Conservation (phyloP, 306 rosid genomes). For the Vachellia collinsii region DNA sequence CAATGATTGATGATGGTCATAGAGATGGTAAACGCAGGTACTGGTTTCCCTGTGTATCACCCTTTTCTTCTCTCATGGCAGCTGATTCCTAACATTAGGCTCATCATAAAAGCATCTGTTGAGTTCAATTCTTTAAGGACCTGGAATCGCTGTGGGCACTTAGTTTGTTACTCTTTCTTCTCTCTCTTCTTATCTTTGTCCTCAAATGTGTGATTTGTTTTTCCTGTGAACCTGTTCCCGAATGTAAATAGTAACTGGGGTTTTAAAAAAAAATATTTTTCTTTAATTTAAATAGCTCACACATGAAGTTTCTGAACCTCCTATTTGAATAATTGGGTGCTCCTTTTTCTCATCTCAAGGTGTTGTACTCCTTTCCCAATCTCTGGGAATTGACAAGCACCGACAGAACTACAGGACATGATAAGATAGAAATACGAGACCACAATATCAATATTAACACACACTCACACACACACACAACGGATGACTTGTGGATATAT, state of each 20-base stretch:
- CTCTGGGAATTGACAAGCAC: neutral
- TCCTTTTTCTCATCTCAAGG: neutral
- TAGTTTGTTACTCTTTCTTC: neutral
- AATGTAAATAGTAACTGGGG: neutral
- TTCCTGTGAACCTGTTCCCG: constrained; percentile 10
- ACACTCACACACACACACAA: too few relatives aligned
- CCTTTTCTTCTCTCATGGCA: constrained; percentile 61
- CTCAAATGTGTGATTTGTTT: constrained; percentile 20
- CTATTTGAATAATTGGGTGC: neutral
- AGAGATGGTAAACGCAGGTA: constrained; percentile 79
- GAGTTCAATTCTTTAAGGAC: constrained; percentile 30
- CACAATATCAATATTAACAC: too few relatives aligned
- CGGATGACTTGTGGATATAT: too few relatives aligned
- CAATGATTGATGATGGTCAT: constrained; percentile 98
- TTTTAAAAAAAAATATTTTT: neutral
- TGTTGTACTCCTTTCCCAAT: neutral
- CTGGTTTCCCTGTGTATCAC: constrained; percentile 95
- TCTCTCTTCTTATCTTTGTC: constrained; percentile 18
- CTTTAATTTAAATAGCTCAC: constrained; percentile 7
- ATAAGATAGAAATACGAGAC: too few relatives aligned
- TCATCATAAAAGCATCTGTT: constrained; percentile 21
- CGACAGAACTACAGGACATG: too few relatives aligned
- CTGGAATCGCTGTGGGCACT: neutral
- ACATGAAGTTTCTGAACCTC: neutral
- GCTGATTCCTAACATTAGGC: constrained; percentile 46